Evolutionary conservation across 2,329 filamentous ascomycete species (phyloP).

Genomic region (Lachnellula arida): DNA sequence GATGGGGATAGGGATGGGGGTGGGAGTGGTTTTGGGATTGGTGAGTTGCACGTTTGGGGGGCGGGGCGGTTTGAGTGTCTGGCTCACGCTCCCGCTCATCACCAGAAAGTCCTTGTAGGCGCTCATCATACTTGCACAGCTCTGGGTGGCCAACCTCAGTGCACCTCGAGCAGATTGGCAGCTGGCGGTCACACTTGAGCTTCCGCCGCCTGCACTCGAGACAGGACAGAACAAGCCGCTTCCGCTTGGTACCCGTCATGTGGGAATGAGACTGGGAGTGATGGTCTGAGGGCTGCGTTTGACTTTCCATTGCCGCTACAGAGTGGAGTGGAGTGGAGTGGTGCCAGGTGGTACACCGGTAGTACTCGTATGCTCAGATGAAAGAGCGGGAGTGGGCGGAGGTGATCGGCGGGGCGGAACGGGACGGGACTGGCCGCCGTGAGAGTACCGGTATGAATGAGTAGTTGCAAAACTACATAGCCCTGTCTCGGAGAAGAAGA

Average conservation of each 20-base stretch:
- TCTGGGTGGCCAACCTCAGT: background rate
- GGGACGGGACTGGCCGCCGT: too few relatives aligned
- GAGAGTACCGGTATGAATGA: too few relatives aligned
- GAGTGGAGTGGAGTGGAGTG: too few relatives aligned
- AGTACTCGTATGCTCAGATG: background rate
- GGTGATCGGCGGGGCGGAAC: too few relatives aligned
- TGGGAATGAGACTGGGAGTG: too few relatives aligned
- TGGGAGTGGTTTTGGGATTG: too few relatives aligned
- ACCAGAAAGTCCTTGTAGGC: background rate
- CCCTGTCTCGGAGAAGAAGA: background rate
- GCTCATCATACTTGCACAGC: conserved; percentile 1
- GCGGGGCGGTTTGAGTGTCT: background rate
- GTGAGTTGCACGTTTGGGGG: background rate
- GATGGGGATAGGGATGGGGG: background rate
- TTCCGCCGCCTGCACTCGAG: conserved; percentile 5
- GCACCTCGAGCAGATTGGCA: background rate
- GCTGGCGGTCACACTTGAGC: conserved; percentile 5
- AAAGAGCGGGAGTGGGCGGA: background rate
- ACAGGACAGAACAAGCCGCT: conserved; percentile 1
- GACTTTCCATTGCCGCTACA: too few relatives aligned
- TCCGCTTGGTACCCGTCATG: background rate
- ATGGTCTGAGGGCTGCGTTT: too few relatives aligned
- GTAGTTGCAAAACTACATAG: too few relatives aligned
- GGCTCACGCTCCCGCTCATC: background rate
- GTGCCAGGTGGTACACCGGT: background rate